These are phyloP conservation scores for Mediolabrus comicus DNA, from an alignment of 108 stramenopile species.

Conservation along the genomic window DNA sequence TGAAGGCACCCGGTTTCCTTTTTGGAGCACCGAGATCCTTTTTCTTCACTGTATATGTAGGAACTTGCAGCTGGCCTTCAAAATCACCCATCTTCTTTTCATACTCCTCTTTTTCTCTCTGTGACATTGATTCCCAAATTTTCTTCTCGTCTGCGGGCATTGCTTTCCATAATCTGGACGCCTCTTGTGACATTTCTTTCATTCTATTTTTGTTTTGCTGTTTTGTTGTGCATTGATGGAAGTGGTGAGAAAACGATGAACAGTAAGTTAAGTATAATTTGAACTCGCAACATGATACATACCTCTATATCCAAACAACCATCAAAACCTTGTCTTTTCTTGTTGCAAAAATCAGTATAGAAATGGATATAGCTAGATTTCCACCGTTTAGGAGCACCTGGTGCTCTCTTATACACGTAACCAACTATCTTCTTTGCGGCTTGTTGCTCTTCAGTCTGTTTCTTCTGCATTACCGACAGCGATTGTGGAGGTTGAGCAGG, in stretches of 20 bases:
- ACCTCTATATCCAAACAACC: slow-evolving; percentile 23
- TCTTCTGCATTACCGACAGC: not conserved
- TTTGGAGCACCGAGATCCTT: slow-evolving; percentile 57
- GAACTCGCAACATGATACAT: not conserved
- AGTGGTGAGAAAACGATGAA: slow-evolving; percentile 3
- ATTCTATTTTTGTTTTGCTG: slow-evolving; percentile 17
- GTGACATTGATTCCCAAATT: slow-evolving; percentile 47
- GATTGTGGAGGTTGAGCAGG: not conserved
- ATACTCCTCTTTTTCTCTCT: slow-evolving; percentile 46
- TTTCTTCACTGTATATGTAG: slow-evolving; percentile 29
- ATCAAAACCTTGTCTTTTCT: slow-evolving; percentile 29
- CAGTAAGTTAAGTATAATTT: not conserved
- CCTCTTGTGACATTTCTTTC: slow-evolving; percentile 18
- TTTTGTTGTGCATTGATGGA: not conserved
- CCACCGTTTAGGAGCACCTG: slow-evolving; percentile 54
- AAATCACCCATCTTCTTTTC: slow-evolving; percentile 39
- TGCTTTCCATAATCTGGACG: slow-evolving; percentile 36
- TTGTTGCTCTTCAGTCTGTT: not conserved
- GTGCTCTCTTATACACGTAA: slow-evolving; percentile 43
- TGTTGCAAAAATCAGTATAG: slow-evolving; percentile 30
- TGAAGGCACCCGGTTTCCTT: slow-evolving; percentile 55
- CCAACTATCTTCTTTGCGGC: slow-evolving; percentile 1
- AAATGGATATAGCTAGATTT: slow-evolving; percentile 59
- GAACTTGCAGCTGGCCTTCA: slow-evolving; percentile 31
- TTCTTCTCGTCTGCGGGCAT: slow-evolving; percentile 39